Conservation (phyloP, 305 asterid species). For the Plantago lanceolata region DNA sequence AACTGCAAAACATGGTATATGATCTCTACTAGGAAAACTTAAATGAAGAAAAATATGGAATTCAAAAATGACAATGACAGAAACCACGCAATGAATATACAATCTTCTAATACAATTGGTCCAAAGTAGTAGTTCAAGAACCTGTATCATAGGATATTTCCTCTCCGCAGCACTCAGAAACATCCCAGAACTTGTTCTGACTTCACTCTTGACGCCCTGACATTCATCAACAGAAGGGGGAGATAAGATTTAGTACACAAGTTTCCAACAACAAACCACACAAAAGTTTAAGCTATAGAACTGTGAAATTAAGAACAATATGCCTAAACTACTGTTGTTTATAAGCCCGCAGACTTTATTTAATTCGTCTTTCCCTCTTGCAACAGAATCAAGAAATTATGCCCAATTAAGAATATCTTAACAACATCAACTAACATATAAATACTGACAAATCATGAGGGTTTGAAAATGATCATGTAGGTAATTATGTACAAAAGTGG, state of each 20-base stretch:
- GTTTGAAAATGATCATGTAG: neutral
- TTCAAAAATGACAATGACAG: slow-evolving; percentile 1
- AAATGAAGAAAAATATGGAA: neutral
- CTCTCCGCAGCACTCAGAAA: slow-evolving; percentile 67
- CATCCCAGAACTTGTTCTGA: slow-evolving; percentile 93
- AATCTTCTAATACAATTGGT: neutral
- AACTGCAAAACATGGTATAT: slow-evolving; percentile 1
- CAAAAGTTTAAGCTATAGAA: slow-evolving; percentile 5
- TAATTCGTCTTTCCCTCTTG: neutral
- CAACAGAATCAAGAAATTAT: slow-evolving; percentile 4
- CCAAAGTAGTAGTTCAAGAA: slow-evolving; percentile 20
- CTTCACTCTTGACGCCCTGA: slow-evolving; percentile 75
- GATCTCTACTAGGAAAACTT: neutral
- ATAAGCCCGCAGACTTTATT: no score
- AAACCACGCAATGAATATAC: neutral
- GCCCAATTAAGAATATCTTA: neutral
- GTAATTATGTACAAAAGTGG: no score
- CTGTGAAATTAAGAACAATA: neutral
- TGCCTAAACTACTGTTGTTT: no score
- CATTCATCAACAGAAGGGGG: slow-evolving; percentile 1
- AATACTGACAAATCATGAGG: slow-evolving; percentile 6
- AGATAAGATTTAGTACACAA: neutral
- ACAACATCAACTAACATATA: slow-evolving; percentile 11
- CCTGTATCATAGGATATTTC: slow-evolving; percentile 75
- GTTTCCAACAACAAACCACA: neutral